Conservation (phyloP, 2,329 filamentous ascomycete genomes). For the Decorospora gaudefroyi region DNA sequence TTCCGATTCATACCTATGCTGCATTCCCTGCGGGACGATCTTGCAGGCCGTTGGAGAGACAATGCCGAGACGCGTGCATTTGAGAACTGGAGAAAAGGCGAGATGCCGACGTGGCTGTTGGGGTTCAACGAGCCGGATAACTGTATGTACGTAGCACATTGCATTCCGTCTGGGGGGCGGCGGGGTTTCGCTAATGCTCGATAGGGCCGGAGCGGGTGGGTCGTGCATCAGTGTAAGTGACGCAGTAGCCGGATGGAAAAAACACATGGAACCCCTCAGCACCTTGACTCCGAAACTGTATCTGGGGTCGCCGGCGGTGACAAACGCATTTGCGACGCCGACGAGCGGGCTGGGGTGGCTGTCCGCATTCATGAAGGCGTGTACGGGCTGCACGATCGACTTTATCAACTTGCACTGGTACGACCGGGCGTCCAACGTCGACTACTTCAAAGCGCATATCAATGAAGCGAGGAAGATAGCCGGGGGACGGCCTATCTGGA, state of each 20-base stretch:
- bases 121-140: constrained; percentile 46
- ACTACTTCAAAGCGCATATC: constrained; percentile 47
- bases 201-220: constrained; percentile 21
- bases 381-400: constrained; percentile 41
- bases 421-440: constrained; percentile 26
- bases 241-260: constrained; percentile 21
- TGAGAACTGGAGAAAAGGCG: not conserved
- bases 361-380: constrained; percentile 32
- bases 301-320: constrained; percentile 41
- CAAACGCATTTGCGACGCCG: constrained; percentile 27
- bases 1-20: constrained; percentile 65
- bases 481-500: constrained; percentile 54
- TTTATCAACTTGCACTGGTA: constrained; percentile 45
- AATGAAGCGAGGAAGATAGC: constrained; percentile 48
- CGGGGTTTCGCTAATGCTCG: not conserved
- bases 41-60: constrained; percentile 25
- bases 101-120: constrained; percentile 28
- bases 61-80: constrained; percentile 18
- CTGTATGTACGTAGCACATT: constrained; percentile 23
- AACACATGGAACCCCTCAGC: constrained; percentile 28
- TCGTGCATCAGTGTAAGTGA: constrained; percentile 28
- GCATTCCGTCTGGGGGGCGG: no score
- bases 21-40: constrained; percentile 16
- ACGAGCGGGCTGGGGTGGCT: constrained; percentile 35
- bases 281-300: constrained; percentile 25